Conservation (phyloP, 805 yeast species). For the Yarrowia osloensis region DNA sequence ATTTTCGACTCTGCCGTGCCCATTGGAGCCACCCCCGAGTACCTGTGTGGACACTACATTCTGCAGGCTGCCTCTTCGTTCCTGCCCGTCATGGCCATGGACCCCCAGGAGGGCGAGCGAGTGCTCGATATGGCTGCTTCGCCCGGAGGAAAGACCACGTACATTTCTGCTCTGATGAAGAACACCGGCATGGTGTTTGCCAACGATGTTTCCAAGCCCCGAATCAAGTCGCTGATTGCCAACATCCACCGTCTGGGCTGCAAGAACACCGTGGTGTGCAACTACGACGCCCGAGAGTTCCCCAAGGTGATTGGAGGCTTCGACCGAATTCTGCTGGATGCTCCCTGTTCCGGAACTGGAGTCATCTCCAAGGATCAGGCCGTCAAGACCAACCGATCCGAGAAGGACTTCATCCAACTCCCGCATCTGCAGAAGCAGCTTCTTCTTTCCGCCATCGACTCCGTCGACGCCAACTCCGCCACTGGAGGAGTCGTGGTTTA, state of each 20-base stretch:
- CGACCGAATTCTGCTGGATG: slow-evolving; percentile 91
- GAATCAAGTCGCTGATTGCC: slow-evolving; percentile 95
- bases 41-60: slow-evolving; percentile 95
- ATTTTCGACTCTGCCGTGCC: slow-evolving; percentile 99
- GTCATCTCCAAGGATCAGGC: slow-evolving; percentile 96
- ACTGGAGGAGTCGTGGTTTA: slow-evolving; percentile 94
- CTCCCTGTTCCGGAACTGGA: slow-evolving; percentile 99
- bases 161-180: slow-evolving; percentile 93
- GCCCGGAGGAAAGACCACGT: slow-evolving; percentile 98
- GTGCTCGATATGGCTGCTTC: slow-evolving; percentile 99
- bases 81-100: slow-evolving; percentile 95
- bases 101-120: slow-evolving; percentile 96
- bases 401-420: slow-evolving; percentile 92
- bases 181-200: slow-evolving; percentile 98
- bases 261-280: slow-evolving; percentile 92
- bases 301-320: slow-evolving; percentile 98
- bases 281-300: slow-evolving; percentile 97
- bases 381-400: slow-evolving; percentile 90
- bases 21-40: slow-evolving; percentile 99
- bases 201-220: slow-evolving; percentile 92
- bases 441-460: slow-evolving; percentile 91
- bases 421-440: slow-evolving; percentile 97
- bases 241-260: slow-evolving; percentile 97
- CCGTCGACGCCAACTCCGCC: slow-evolving; percentile 88
- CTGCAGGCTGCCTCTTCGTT: slow-evolving; percentile 98